A percentile compares a stretch with the other conserved stretches of the same genome.
Evolutionary conservation across 768 basidiomycete species (phyloP).

Genomic region (Tulasnella calospora): DNA sequence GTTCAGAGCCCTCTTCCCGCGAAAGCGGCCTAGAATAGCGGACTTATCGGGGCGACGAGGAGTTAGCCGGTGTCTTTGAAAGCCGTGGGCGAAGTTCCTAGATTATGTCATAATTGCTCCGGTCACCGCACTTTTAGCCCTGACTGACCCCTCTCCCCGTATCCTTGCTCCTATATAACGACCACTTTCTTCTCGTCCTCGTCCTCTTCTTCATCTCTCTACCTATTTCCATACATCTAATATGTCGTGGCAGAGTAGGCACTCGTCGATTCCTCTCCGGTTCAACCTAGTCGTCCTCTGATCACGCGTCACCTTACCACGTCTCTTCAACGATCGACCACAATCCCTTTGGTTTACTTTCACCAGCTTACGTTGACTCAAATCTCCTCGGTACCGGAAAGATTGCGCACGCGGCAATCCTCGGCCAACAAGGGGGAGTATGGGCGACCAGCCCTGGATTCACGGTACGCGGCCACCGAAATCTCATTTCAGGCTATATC

Average conservation of each 20-base stretch:
- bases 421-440: conserved; percentile 68
- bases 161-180: conserved; percentile 1
- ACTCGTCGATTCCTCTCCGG: conserved; percentile 5
- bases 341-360: conserved; percentile 4
- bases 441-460: conserved; percentile 51
- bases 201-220: not conserved
- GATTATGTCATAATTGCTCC: not conserved
- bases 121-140: not conserved
- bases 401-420: conserved; percentile 66
- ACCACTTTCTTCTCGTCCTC: not conserved
- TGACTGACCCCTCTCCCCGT: not conserved
- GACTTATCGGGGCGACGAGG: too few relatives aligned
- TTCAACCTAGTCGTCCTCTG: not conserved
- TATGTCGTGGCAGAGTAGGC: not conserved
- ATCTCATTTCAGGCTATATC: not conserved
- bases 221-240: not conserved
- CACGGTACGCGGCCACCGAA: not conserved
- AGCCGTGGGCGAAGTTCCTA: too few relatives aligned
- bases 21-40: too few relatives aligned
- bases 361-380: conserved; percentile 71
- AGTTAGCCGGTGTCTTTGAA: too few relatives aligned
- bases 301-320: not conserved
- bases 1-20: too few relatives aligned
- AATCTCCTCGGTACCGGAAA: conserved; percentile 71
- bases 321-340: not conserved